Base-by-base conservation (phyloP, 2,329 filamentous ascomycete genomes). In the Colletotrichum trifolii region DNA sequence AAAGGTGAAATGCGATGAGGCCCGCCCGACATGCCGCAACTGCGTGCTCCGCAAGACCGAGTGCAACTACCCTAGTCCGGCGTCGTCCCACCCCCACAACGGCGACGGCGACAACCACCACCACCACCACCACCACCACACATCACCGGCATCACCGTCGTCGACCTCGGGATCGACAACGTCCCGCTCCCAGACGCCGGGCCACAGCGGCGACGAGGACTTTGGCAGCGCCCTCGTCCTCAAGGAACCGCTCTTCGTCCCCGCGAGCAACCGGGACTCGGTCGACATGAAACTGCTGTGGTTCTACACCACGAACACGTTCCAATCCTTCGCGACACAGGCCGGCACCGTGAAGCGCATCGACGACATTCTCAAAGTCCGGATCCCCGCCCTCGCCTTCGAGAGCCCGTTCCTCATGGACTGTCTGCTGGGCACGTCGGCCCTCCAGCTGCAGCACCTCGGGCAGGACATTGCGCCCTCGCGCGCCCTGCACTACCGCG, bases 1-100 rank as follows among this genome's bases (percentile, higher is more conserved):
- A 59, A 86, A 84, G 73, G 82, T 85, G 58, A 86, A 85, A 73
- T 87, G 85, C 73, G 82, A 85, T 65, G 84, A 87, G 70, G 76
- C 69, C 6, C 80, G 77, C 35, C 85, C 85, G 0, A 70, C 75
- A 3, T 87, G 85, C 69, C 79, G 79, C 45, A 77, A 80, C 36
- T 87, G 85, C 71, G 78, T 73, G 46, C 72, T 83, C 64, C 80
- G 85, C 62, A 79, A 77, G 60, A 80, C 81, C 58, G 72, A 75
- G 2, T 88, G 85, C 71, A 72, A 81, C 56, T 87, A 86, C 70
- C 76, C 77, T 54, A 69, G 60, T 52, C 69, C 49, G 25, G 25
- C 25, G 25, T 25, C 25, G 54, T 61, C 53, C 54, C 60, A 64
- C 45, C 59, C 64, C 33, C 64, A 52, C 45, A 36, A 54, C 48